A percentile compares a stretch with the other conserved stretches of the same genome.
These are phyloP conservation scores for Coix lacrymajobi DNA, from an alignment of 176 grass and related monocot species.

Conservation along the genomic window DNA sequence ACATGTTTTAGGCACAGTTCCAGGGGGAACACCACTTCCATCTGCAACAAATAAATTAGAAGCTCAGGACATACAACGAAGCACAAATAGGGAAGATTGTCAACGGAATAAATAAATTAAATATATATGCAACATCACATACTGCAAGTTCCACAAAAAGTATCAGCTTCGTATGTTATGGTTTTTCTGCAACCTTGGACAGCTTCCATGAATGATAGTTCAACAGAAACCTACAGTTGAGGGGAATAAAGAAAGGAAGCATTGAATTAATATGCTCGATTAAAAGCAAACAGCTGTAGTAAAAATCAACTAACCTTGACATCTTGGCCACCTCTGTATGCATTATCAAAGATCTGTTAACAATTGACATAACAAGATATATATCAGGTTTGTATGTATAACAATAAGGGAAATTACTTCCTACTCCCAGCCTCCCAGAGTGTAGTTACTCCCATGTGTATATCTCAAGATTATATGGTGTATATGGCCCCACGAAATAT, in stretches of 20 bases:
- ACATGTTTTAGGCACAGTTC: conserved; percentile 91
- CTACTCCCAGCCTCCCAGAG: too few relatives aligned
- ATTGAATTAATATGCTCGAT: conserved; percentile 3
- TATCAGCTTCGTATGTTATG: conserved; percentile 68
- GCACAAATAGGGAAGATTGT: not conserved
- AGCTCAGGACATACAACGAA: conserved; percentile 3
- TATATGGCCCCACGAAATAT: too few relatives aligned
- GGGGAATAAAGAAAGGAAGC: conserved; percentile 6
- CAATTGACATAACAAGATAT: conserved; percentile 32
- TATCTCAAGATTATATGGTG: too few relatives aligned
- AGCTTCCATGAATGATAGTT: conserved; percentile 97
- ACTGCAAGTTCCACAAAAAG: conserved; percentile 89
- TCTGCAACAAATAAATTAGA: conserved; percentile 48
- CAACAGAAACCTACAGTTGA: conserved; percentile 64
- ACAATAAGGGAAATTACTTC: not conserved
- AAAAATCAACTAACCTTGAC: conserved; percentile 61
- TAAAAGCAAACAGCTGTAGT: not conserved
- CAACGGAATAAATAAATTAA: not conserved
- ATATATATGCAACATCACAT: conserved; percentile 34
- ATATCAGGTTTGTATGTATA: conserved; percentile 15
- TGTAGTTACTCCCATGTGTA: too few relatives aligned
- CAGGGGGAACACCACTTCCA: conserved; percentile 88
- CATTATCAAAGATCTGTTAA: conserved; percentile 68
- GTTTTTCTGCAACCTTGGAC: conserved; percentile 93
- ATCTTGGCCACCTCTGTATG: conserved; percentile 79